phyloP scores from a whole-genome alignment of 306 rosid genomes.

The Cucurbita argyrosperma region DNA sequence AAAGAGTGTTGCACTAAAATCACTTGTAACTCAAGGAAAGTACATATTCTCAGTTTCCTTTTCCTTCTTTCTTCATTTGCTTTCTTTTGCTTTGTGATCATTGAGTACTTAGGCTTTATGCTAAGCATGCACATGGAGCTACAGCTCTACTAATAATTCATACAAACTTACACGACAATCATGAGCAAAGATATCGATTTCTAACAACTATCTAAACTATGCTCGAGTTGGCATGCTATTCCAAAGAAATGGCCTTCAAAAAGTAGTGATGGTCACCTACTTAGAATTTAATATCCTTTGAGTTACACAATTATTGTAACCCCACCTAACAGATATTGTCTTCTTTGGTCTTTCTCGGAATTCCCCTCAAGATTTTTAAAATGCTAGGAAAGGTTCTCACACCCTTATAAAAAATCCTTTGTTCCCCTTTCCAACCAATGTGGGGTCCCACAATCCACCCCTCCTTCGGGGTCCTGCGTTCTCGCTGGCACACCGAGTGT shows the following conservation, averaged over 20 bases:
- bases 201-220: background rate
- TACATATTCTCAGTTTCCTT: background rate
- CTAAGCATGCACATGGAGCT: background rate
- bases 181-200: background rate
- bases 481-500: too few relatives aligned
- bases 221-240: background rate
- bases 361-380: too few relatives aligned
- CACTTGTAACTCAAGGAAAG: conserved; percentile 3
- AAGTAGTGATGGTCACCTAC: too few relatives aligned
- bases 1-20: background rate
- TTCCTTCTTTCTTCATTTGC: background rate
- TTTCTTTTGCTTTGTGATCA: background rate
- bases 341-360: too few relatives aligned
- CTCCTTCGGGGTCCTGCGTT: too few relatives aligned
- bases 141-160: background rate
- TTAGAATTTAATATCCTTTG: too few relatives aligned
- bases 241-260: background rate
- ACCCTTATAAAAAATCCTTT: too few relatives aligned
- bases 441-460: too few relatives aligned
- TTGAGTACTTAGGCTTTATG: background rate
- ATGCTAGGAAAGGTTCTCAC: too few relatives aligned
- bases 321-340: too few relatives aligned
- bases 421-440: too few relatives aligned
- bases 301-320: too few relatives aligned
- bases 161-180: background rate